phyloP scores from a whole-genome alignment of 345 rosid species.

The Pistacia vera region DNA sequence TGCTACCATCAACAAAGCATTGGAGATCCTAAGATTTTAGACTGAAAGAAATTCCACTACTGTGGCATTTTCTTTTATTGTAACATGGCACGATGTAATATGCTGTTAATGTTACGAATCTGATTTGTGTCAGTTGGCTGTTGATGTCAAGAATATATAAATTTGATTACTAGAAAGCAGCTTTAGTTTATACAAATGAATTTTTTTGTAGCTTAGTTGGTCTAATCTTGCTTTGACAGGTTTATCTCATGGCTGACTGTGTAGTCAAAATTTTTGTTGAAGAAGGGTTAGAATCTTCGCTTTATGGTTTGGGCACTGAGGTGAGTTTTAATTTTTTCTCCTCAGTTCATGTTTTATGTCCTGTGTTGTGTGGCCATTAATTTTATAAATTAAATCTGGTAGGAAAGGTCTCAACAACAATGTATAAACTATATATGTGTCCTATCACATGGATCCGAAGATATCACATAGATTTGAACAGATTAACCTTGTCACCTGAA shows the following conservation, averaged over 20 bases:
- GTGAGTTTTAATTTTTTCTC: conserved; percentile 26
- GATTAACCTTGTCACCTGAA: background rate
- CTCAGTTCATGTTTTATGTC: background rate
- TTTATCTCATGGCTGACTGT: conserved; percentile 69
- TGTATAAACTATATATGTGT: background rate
- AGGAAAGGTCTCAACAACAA: background rate
- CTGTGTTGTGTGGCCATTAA: background rate
- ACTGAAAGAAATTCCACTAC: background rate
- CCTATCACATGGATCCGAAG: background rate
- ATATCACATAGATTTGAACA: background rate
- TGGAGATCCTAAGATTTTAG: conserved; percentile 9
- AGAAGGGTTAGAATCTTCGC: conserved; percentile 77
- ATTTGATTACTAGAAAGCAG: background rate
- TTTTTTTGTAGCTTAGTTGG: conserved; percentile 25
- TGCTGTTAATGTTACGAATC: conserved; percentile 15
- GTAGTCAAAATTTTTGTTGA: conserved; percentile 84
- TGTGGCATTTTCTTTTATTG: background rate
- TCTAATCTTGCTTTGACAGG: conserved; percentile 48
- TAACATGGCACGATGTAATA: conserved; percentile 5
- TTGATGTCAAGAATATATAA: background rate
- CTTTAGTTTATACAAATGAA: background rate
- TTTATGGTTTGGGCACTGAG: conserved; percentile 91
- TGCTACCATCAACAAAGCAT: background rate
- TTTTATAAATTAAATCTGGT: background rate
- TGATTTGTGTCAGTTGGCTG: conserved; percentile 6